Evolutionary conservation across 176 grass and related monocot genomes (phyloP).

Genomic region (Musa acuminata): DNA sequence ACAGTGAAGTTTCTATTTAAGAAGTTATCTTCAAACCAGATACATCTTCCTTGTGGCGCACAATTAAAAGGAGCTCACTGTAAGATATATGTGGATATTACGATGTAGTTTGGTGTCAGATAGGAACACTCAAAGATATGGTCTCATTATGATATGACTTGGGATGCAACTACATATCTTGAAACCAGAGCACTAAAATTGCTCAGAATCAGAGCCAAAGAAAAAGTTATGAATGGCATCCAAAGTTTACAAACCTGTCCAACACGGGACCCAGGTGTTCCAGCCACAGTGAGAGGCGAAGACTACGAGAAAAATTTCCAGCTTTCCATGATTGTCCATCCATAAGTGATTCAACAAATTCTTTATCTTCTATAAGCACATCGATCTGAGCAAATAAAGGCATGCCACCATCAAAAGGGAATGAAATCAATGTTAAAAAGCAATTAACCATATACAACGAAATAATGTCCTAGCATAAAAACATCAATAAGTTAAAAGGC

Average conservation of each 20-base stretch:
- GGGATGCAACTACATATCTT: background rate
- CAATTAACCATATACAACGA: background rate
- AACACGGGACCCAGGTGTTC: conserved; percentile 85
- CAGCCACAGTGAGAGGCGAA: conserved; percentile 74
- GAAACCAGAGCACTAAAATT: background rate
- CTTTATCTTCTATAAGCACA: conserved; percentile 95
- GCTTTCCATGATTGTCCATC: conserved; percentile 90
- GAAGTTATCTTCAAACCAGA: background rate
- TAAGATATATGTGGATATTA: background rate
- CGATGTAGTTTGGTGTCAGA: background rate
- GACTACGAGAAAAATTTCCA: conserved; percentile 74
- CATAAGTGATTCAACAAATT: conserved; percentile 81
- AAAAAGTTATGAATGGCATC: background rate
- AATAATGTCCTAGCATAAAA: too few species aligned
- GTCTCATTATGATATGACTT: background rate
- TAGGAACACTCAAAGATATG: background rate
- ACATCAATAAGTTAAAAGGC: too few species aligned
- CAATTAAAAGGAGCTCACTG: background rate
- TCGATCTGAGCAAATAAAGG: conserved; percentile 48
- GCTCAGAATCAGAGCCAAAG: background rate
- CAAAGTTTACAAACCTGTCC: conserved; percentile 49
- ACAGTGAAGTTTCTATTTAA: background rate
- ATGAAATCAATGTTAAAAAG: background rate
- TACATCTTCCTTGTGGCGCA: background rate
- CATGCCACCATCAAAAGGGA: background rate